Evolutionary conservation across 192 early-diverging fungal genomes (phyloP).

Genomic region (Entomortierella chlamydospora): DNA sequence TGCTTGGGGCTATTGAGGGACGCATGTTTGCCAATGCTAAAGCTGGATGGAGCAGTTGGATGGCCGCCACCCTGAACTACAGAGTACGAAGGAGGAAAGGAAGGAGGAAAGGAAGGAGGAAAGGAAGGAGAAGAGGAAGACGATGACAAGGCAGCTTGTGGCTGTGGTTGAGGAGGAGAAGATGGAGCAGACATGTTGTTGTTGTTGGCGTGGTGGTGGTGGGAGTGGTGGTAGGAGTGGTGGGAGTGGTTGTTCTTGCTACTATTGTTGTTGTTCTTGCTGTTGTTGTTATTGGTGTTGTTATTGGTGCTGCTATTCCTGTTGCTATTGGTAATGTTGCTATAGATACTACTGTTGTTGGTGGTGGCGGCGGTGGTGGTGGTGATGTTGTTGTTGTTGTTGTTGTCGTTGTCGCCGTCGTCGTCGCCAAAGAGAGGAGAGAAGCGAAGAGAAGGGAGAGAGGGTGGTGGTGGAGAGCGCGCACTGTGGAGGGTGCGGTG

Average conservation of each 20-base stretch:
- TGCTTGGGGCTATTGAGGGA: slow-evolving; percentile 17
- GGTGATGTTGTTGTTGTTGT: neutral
- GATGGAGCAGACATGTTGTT: slow-evolving; percentile 19
- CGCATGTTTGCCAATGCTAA: slow-evolving; percentile 23
- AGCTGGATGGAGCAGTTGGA: slow-evolving; percentile 14
- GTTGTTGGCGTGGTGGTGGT: neutral
- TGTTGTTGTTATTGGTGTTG: neutral
- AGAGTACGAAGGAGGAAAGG: slow-evolving; percentile 3
- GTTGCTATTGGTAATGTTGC: neutral
- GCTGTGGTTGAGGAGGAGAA: neutral
- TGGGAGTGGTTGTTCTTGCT: too few species aligned
- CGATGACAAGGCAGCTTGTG: neutral
- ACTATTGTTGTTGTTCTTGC: neutral
- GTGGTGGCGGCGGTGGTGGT: neutral
- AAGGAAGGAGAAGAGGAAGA: too few species aligned
- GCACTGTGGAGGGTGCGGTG: slow-evolving; percentile 16
- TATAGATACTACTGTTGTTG: neutral
- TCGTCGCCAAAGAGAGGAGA: slow-evolving; percentile 39
- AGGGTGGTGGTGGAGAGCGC: slow-evolving; percentile 6
- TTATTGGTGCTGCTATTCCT: neutral
- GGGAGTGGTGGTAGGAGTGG: too few species aligned
- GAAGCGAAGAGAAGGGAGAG: slow-evolving; percentile 30
- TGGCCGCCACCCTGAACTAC: neutral
- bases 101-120: slow-evolving; percentile 2
- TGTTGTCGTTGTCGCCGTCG: neutral